Evolutionary conservation across 169 alveolate species (phyloP), one percentile per base, ranked within the genome.

Genomic region (Cryptosporidium baileyi): DNA sequence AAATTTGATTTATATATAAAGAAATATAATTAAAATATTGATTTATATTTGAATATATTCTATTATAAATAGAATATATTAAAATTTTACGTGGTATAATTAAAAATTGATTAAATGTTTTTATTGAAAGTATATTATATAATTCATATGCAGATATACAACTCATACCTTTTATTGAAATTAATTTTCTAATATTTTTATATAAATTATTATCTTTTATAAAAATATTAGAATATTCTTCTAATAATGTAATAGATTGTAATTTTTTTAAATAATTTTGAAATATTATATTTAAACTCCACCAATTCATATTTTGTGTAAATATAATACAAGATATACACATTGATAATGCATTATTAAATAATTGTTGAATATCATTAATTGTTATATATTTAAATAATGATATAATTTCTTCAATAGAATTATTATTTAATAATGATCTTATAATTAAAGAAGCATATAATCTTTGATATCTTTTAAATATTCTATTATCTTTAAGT

Each of bases 301-400:
- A 54, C 74, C 67, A 74, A 24, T 54, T 54, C 67, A 74, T 54
- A 24, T 41, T 32, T 36, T 51, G 85, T n/a, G 62, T 41, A 74
- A 74, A 74, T 17, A 45, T 30, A 6, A 54, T 74, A 34, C 85
- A 74, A 1, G 85, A 74, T 17, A 54, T 41, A n/a, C 74, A 74
- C 36, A 74, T 30, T 13, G 85, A 22, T n/a, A 74, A 24, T 15
- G 51, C 34, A 1, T 34, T 43, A 5, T 67, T 74, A 36, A 24
- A 30, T 4, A 74, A 67, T 22, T 74, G 67, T 26, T 74, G 85
- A 22, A 74, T 60, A 26, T 74, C 85, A 1, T 67, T 51, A 24
- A 22, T 19, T 3, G 34, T 51, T 11, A 74, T 15, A 7, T 4
- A 51, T 60, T 74, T 51, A 28, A 52, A 74, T 38, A 24, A 36